Conservation (phyloP, 176 grass and related monocot species). For the Zea mays region Zm-B73-REFERENCE-NAM-5.0 NC_050097.1:211060001-211060500, state of each 20-base stretch:
- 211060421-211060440: neutral
- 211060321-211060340: neutral
- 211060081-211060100: too few relatives aligned
- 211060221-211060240: neutral
- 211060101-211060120: too few relatives aligned
- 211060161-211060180: neutral
- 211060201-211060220: neutral
- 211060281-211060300: neutral
- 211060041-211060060: too few relatives aligned
- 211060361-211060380: constrained; percentile 70
- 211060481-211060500: neutral
- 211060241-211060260: neutral
- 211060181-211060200: neutral
- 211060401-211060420: constrained; percentile 26
- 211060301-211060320: neutral
- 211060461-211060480: neutral
- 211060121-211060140: too few relatives aligned
- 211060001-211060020: too few relatives aligned
- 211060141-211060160: too few relatives aligned
- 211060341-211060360: constrained; percentile 1
- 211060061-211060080: too few relatives aligned
- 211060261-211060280: neutral
- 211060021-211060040: too few relatives aligned
- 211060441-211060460: neutral
- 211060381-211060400: constrained; percentile 75